phyloP scores from a whole-genome alignment of 352 stramenopile genomes.

The Pythium sukuiense region DNA sequence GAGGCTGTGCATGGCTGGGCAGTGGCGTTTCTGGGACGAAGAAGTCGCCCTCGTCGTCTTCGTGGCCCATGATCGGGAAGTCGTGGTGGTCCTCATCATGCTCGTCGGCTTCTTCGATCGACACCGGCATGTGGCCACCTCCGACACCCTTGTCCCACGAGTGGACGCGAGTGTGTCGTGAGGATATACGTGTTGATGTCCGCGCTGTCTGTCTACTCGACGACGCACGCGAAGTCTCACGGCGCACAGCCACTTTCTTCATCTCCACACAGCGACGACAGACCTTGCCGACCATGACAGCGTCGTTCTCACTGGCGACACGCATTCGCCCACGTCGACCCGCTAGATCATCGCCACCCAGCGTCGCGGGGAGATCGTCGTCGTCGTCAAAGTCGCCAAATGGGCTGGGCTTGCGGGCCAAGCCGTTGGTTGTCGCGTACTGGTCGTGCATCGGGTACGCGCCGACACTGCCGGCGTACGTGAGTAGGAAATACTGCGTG shows the following conservation, averaged over 20 bases:
- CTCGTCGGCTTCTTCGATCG: conserved; percentile 19
- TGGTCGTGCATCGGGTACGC: conserved; percentile 13
- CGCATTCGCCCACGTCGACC: conserved; percentile 6
- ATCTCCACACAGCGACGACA: conserved; percentile 58
- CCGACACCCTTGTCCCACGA: conserved; percentile 15
- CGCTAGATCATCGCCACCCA: conserved; percentile 2
- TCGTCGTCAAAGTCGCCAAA: conserved; percentile 12
- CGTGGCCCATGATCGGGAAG: conserved; percentile 25
- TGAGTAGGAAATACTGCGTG: conserved; percentile 31
- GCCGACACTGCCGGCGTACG: conserved; percentile 20
- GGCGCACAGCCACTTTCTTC: conserved; percentile 38
- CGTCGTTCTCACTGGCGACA: conserved; percentile 22
- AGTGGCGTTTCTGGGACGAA: conserved; percentile 19
- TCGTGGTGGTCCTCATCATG: conserved; percentile 17
- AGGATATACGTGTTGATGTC: conserved; percentile 4
- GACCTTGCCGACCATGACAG: conserved; percentile 57
- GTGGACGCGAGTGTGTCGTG: background rate
- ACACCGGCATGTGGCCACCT: conserved; percentile 4
- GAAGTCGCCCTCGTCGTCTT: conserved; percentile 24
- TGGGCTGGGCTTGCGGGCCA: background rate
- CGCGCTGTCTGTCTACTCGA: conserved; percentile 14
- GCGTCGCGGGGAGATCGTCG: conserved; percentile 18
- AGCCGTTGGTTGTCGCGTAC: background rate
- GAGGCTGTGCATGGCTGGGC: background rate
- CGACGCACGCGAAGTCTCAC: conserved; percentile 20